These are phyloP conservation scores for Leucocoprinus gongylophorus DNA, from an alignment of 1,284 basidiomycete species.

Conservation along the genomic window DNA sequence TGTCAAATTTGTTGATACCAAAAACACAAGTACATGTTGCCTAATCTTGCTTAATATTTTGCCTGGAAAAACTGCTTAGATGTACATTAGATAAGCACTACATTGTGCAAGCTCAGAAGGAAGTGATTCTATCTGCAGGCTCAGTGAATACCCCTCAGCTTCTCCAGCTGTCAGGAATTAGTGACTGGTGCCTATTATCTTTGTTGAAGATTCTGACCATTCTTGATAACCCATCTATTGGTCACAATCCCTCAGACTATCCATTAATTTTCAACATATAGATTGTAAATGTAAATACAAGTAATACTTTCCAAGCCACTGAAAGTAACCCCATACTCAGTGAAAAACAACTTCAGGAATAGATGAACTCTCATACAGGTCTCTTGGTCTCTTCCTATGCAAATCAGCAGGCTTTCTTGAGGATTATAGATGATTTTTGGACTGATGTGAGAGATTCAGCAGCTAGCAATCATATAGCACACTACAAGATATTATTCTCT, in stretches of 20 bases:
- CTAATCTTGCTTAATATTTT: no score
- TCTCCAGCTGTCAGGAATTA: slow-evolving; percentile 22
- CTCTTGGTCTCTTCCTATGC: slow-evolving; percentile 2
- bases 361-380: slow-evolving; percentile 16
- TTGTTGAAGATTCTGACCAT: slow-evolving; percentile 15
- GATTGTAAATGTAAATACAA: slow-evolving; percentile 3
- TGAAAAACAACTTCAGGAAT: slow-evolving; percentile 10
- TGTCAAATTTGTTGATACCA: no score
- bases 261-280: slow-evolving; percentile 11
- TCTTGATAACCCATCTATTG: slow-evolving; percentile 19
- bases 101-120: slow-evolving; percentile 10
- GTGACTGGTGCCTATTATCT: slow-evolving; percentile 14
- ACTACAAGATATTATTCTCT: slow-evolving; percentile 17
- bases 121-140: no score
- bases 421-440: no score
- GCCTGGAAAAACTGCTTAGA: no score
- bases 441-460: no score
- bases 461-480: no score
- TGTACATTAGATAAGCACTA: not conserved
- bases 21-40: slow-evolving; percentile 14
- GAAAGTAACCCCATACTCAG: no score
- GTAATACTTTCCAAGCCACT: not conserved
- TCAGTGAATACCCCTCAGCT: slow-evolving; percentile 22
- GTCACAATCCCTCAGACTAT: slow-evolving; percentile 22
- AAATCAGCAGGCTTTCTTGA: no score